Evolutionary conservation across 2,329 filamentous ascomycete species (phyloP).

Genomic region (Neophaeococcomyces aloes): DNA sequence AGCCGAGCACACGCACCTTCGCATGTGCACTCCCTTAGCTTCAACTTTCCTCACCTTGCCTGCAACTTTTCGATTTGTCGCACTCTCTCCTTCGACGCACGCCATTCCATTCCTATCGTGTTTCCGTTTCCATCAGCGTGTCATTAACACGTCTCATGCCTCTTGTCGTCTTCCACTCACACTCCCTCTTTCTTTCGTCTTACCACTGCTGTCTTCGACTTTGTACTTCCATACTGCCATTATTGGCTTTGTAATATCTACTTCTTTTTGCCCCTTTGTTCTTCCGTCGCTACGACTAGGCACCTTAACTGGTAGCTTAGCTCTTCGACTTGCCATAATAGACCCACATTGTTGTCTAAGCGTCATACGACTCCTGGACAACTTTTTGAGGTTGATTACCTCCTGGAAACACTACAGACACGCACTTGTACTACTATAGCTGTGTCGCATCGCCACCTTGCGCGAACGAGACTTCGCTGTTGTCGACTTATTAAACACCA

Average conservation of each 20-base stretch:
- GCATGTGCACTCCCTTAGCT: neutral
- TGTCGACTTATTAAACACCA: too few species aligned
- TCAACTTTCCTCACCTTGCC: neutral
- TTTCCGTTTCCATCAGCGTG: constrained; percentile 4
- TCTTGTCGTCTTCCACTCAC: neutral
- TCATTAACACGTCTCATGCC: too few species aligned
- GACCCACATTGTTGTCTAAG: constrained; percentile 9
- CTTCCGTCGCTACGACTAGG: constrained; percentile 7
- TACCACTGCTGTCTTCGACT: constrained; percentile 13
- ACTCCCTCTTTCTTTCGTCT: constrained; percentile 22
- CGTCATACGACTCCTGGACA: constrained; percentile 11
- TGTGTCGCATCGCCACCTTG: too few species aligned
- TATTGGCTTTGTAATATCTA: constrained; percentile 8
- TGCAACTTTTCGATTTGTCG: constrained; percentile 1
- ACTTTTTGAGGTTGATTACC: constrained; percentile 10
- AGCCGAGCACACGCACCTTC: neutral
- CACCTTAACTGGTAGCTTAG: constrained; percentile 10
- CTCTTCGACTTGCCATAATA: constrained; percentile 9
- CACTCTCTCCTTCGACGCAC: constrained; percentile 4
- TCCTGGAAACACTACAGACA: constrained; percentile 11
- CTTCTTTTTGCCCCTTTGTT: constrained; percentile 12
- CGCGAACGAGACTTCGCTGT: too few species aligned
- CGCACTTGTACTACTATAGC: too few species aligned
- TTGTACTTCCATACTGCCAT: constrained; percentile 13
- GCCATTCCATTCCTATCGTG: constrained; percentile 3